Evolutionary conservation across 2,329 filamentous ascomycete genomes (phyloP), one percentile per base, ranked within the genome.

Genomic region (Calonectria leucothoes): DNA sequence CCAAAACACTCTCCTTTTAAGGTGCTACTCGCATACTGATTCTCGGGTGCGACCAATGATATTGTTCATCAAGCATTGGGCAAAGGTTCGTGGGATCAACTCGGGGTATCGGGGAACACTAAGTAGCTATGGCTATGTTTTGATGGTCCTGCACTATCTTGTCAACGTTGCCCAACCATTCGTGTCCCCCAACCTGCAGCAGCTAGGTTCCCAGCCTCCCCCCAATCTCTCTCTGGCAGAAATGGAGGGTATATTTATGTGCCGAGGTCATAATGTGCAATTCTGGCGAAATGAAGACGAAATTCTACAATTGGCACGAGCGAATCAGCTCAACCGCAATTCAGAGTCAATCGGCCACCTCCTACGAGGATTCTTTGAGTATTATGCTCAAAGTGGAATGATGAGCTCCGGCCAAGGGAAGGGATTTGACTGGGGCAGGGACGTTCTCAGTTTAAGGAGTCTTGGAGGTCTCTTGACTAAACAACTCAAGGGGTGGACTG

Each of bases 121-220:
- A 23, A 96, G 94, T 66, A 96, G 94, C 77, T 98, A 98, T 80
- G 95, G 96, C 64, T 98, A 96, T 83, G 95, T 97, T 6, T 86
- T 98, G 48, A 98, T 98, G 95, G 92, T 97, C 6, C 87, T 98
- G 20, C 96, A 98, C 84, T 98, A 96, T 81, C 90, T 98, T 33
- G 92, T 97, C 80, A 98, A 98, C 78, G 84, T 98, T 66, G 94
- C 91, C 1, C 88, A 91, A 61, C 95, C 96, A 0, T 95, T 95
- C 68, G 94, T 98, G 23, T 92, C 95, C 71, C 95, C 94, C 0
- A 98, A 98, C 80, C 88, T 98, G 2, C 95, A 97, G 81, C 84
- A 88, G 69, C 86, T 89, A 77, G 88, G 84, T 42, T 87, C 85
- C 12, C 85, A 83, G 11, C 86, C 86, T 14, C 84, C 84, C 48